Percentiles rank a stretch among this genome's conserved stretches.
Conservation (phyloP, 129 eudicot genomes). For the Deinandra increscens region DNA sequence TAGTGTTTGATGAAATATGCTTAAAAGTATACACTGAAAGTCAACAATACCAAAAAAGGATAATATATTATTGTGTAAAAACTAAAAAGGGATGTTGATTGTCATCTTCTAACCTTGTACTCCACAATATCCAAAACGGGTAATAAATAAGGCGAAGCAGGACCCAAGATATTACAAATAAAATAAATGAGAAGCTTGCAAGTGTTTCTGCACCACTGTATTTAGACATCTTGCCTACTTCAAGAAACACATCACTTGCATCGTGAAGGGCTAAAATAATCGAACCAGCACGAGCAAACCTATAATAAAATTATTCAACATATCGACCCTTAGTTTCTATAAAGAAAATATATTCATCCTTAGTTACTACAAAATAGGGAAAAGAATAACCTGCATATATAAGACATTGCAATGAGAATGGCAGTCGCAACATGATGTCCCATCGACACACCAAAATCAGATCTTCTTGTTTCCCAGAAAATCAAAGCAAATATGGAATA, state of each 20-base stretch:
- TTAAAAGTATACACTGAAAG: background rate
- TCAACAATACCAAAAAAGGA: constrained; percentile 18
- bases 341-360: background rate
- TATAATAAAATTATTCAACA: constrained; percentile 28
- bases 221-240: constrained; percentile 94
- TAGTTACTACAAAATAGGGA: background rate
- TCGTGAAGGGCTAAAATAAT: constrained; percentile 89
- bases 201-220: constrained; percentile 78
- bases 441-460: constrained; percentile 97
- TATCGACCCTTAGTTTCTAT: background rate
- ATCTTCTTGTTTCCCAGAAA: constrained; percentile 96
- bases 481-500: constrained; percentile 90
- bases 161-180: constrained; percentile 85
- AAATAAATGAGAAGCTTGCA: constrained; percentile 80
- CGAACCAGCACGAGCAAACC: constrained; percentile 91
- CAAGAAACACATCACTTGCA: constrained; percentile 94
- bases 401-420: constrained; percentile 73
- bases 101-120: constrained; percentile 66
- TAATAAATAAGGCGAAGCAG: constrained; percentile 86
- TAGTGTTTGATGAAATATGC: background rate
- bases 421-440: constrained; percentile 86
- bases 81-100: background rate
- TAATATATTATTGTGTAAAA: background rate
- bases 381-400: constrained; percentile 55
- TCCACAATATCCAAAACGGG: constrained; percentile 96